Evolutionary conservation across 2,329 filamentous ascomycete species (phyloP).

Genomic region (Fusarium austroafricanum): DNA sequence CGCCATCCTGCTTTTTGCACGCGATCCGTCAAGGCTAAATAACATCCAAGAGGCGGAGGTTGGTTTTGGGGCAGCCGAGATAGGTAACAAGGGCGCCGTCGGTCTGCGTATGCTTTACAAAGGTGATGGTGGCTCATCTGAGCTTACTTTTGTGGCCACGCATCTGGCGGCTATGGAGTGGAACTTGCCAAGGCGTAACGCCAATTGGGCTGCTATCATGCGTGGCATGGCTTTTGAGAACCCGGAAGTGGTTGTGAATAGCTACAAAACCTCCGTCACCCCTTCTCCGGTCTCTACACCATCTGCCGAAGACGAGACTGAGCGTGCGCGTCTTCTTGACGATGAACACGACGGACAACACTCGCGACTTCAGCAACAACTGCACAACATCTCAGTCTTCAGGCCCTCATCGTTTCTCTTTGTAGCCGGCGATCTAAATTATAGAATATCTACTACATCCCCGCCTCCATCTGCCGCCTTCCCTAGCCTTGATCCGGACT

Average conservation of each 20-base stretch:
- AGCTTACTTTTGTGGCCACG: constrained; percentile 86
- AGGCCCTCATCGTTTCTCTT: constrained; percentile 81
- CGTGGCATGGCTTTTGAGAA: constrained; percentile 80
- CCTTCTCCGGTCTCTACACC: constrained; percentile 41
- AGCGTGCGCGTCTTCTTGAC: constrained; percentile 50
- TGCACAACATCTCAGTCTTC: constrained; percentile 76
- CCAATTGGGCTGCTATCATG: constrained; percentile 89
- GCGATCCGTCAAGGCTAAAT: constrained; percentile 68
- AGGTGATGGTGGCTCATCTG: constrained; percentile 56
- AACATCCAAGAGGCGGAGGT: constrained; percentile 82
- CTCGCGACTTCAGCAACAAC: constrained; percentile 54
- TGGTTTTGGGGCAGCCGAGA: constrained; percentile 85
- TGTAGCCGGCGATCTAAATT: constrained; percentile 93
- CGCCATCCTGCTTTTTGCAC: constrained; percentile 85
- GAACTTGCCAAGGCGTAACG: constrained; percentile 79
- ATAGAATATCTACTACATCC: constrained; percentile 78
- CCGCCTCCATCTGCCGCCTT: constrained; percentile 72
- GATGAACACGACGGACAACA: constrained; percentile 52
- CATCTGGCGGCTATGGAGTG: constrained; percentile 92
- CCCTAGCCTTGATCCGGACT: constrained; percentile 69
- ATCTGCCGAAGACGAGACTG: constrained; percentile 42
- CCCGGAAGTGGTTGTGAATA: constrained; percentile 55
- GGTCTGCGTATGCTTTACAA: constrained; percentile 77
- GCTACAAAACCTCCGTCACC: constrained; percentile 41
- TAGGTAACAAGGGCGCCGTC: constrained; percentile 96